Conservation (phyloP, 2,329 filamentous ascomycete species). For the Phyllosticta citribraziliensis region DNA sequence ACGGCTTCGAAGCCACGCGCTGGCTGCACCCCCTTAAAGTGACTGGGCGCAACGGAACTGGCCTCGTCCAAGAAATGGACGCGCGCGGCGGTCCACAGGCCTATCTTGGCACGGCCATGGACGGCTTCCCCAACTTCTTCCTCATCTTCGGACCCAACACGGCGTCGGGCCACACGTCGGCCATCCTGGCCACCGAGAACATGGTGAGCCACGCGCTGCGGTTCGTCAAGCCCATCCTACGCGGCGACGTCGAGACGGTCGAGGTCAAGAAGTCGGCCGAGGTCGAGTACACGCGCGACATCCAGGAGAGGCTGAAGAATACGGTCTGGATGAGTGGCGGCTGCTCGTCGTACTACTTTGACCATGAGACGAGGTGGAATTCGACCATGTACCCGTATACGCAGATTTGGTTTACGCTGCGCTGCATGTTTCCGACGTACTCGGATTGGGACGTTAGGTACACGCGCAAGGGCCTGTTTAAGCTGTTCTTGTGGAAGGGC, state of each 20-base stretch:
- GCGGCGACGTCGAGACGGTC: conserved; percentile 34
- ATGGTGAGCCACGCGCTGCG: conserved; percentile 50
- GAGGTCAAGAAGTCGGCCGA: conserved; percentile 43
- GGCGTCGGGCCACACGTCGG: conserved; percentile 50
- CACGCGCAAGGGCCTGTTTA: conserved; percentile 37
- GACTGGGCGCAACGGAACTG: conserved; percentile 40
- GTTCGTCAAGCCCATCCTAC: conserved; percentile 46
- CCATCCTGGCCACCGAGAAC: conserved; percentile 52
- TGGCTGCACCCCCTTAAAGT: conserved; percentile 47
- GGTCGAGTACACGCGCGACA: conserved; percentile 35
- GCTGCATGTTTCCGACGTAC: conserved; percentile 45
- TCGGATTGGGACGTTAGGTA: conserved; percentile 44
- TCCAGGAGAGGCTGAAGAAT: conserved; percentile 37
- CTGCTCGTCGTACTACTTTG: conserved; percentile 42
- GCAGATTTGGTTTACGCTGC: conserved; percentile 41
- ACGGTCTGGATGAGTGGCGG: conserved; percentile 39
- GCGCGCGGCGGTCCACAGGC: conserved; percentile 51
- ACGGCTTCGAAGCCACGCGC: conserved; percentile 48
- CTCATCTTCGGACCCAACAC: conserved; percentile 55
- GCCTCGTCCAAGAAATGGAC: conserved; percentile 47
- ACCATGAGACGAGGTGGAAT: conserved; percentile 38
- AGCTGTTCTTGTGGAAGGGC: conserved; percentile 13
- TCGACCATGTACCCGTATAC: conserved; percentile 31
- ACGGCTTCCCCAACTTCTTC: conserved; percentile 57
- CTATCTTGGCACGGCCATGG: conserved; percentile 49